Conservation (phyloP, 78 protist species). For the Mantamonas sphyraenae region DNA sequence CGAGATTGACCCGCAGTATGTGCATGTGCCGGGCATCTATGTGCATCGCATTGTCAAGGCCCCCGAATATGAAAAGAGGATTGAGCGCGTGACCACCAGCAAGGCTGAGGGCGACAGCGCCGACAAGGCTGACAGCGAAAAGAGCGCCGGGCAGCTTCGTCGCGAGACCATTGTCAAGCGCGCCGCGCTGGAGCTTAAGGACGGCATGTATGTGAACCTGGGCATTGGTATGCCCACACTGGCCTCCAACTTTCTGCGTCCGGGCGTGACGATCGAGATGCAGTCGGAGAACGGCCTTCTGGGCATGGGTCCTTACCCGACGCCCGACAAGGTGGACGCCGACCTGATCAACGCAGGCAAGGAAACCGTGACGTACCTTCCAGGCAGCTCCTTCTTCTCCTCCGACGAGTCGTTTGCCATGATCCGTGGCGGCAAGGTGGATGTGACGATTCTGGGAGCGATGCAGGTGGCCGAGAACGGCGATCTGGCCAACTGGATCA, state of each 20-base stretch:
- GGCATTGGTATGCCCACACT: slow-evolving; percentile 96
- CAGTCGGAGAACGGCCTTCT: slow-evolving; percentile 88
- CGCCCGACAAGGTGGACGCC: slow-evolving; percentile 65
- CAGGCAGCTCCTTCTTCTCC: slow-evolving; percentile 79
- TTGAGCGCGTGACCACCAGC: slow-evolving; percentile 46
- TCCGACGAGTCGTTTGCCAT: slow-evolving; percentile 81
- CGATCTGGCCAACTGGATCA: slow-evolving; percentile 96
- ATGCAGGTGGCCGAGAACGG: slow-evolving; percentile 81
- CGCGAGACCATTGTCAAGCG: slow-evolving; percentile 80
- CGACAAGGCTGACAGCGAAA: not conserved
- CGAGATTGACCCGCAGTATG: slow-evolving; percentile 62
- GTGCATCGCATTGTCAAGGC: slow-evolving; percentile 62
- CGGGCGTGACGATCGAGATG: slow-evolving; percentile 51
- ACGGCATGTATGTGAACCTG: slow-evolving; percentile 85
- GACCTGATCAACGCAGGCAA: slow-evolving; percentile 91
- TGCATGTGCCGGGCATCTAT: slow-evolving; percentile 84
- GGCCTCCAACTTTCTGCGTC: slow-evolving; percentile 75
- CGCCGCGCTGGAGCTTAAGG: slow-evolving; percentile 85
- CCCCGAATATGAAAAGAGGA: slow-evolving; percentile 57
- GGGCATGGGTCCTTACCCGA: slow-evolving; percentile 89
- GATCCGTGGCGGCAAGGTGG: slow-evolving; percentile 89
- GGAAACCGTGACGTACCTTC: slow-evolving; percentile 83
- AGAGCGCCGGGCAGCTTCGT: slow-evolving; percentile 21
- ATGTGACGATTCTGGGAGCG: slow-evolving; percentile 89
- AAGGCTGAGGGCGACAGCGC: slow-evolving; percentile 1